These are phyloP conservation scores for Russula virescens DNA, from an alignment of 768 basidiomycete species.

Conservation along the genomic window DNA sequence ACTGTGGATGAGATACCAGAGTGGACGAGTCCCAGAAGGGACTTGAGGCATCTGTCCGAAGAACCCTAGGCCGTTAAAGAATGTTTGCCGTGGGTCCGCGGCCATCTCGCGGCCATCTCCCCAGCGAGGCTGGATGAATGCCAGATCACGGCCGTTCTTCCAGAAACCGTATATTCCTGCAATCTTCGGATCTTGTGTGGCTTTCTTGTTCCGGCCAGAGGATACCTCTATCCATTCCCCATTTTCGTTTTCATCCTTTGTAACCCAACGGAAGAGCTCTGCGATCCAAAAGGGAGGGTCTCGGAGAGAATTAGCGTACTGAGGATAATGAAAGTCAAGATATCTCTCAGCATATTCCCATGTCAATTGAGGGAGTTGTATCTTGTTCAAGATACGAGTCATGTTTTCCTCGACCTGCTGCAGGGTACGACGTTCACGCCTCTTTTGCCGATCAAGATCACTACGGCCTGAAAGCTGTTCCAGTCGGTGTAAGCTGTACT, in stretches of 20 bases:
- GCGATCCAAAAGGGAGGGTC: slow-evolving; percentile 35
- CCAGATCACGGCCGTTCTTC: slow-evolving; percentile 16
- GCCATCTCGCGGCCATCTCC: not conserved
- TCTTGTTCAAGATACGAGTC: slow-evolving; percentile 37
- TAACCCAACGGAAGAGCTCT: not conserved
- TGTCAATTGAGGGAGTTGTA: slow-evolving; percentile 18
- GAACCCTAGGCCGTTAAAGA: slow-evolving; percentile 38
- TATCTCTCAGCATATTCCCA: slow-evolving; percentile 36
- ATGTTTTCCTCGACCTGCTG: slow-evolving; percentile 46
- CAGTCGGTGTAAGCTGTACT: slow-evolving; percentile 55
- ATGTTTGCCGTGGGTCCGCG: slow-evolving; percentile 15
- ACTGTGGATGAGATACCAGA: slow-evolving; percentile 33
- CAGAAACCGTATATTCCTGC: slow-evolving; percentile 21
- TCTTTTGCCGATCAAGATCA: slow-evolving; percentile 35
- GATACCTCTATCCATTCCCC: slow-evolving; percentile 13
- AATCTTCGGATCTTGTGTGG: not conserved
- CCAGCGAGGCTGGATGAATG: slow-evolving; percentile 14
- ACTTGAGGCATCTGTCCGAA: slow-evolving; percentile 33
- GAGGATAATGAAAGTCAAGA: slow-evolving; percentile 42
- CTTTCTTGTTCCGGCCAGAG: slow-evolving; percentile 10
- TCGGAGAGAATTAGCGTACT: slow-evolving; percentile 40
- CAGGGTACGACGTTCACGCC: slow-evolving; percentile 34
- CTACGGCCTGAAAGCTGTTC: slow-evolving; percentile 43
- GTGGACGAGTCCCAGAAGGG: slow-evolving; percentile 34
- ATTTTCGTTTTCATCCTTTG: slow-evolving; percentile 15